Base-by-base conservation (phyloP, 495 filamentous ascomycete genomes). In the Achaetomiella virescens region DNA sequence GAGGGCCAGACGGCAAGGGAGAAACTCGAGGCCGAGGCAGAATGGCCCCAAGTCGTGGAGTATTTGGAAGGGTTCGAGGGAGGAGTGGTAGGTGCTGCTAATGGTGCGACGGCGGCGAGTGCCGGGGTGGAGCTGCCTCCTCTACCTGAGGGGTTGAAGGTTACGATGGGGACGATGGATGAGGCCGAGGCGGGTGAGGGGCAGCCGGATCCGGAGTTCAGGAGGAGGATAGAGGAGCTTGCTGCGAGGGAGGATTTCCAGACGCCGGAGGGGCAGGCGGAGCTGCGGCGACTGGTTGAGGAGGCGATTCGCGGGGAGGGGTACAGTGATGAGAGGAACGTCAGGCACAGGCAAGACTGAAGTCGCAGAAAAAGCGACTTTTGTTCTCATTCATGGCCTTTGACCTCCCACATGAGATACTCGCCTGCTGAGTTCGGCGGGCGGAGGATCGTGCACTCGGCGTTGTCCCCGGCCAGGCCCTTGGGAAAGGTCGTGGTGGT, bases 171-270 rank as follows among this genome's bases (percentile, higher is more conserved):
- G 21, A 83, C 82, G 18, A 80, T 88, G 68, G 76, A 79, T 5
- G 83, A 86, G 48, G 73, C 79, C 33, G 81, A 84, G 49, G 77
- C 76, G 10, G 72, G 74, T 33, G 80, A 79, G 6, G 70, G 71
- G 46, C 74, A 79, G 51, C 71, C 78, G 33, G 88, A 92, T 64
- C 82, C 86, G 3, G 88, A 85, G 48, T 84, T 92, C 55, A 81
- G 84, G 61, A 74, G 81, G 49, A 73, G 84, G 53, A 91, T 95
- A 64, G 88, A 92, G 58, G 81, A 90, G 65, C 68, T 92, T 59
- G 87, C 89, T 15, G 75, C 81, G 42, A 76, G 86, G 14, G 81
- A 82, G 38, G 85, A 92, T 57, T 90, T 91, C 60, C 72, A 86
- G 53, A 83, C 80, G 49, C 83, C 84, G 43, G 83, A 82, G 43